phyloP scores from a whole-genome alignment of 2,329 filamentous ascomycete species.

The Fusarium sp. region DNA sequence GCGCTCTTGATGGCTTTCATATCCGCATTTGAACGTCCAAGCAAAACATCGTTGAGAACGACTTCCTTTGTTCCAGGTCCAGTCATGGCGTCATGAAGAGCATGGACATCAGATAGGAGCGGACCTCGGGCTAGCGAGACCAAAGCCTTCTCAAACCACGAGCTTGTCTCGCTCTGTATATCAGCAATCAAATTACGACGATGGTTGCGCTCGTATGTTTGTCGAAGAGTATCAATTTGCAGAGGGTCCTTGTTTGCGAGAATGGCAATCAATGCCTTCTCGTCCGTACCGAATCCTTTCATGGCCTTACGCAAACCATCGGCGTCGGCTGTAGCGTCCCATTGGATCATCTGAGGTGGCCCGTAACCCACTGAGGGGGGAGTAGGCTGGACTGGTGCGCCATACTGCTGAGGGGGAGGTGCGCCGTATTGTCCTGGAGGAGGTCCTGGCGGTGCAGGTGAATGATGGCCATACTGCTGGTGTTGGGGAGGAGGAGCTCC shows the following conservation, averaged over 20 bases:
- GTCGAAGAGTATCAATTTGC: conserved; percentile 76
- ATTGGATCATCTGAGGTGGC: conserved; percentile 74
- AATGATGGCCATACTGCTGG: conserved; percentile 39
- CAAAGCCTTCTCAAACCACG: conserved; percentile 79
- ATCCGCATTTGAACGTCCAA: conserved; percentile 87
- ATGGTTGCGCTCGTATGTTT: conserved; percentile 73
- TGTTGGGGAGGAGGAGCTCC: conserved; percentile 54
- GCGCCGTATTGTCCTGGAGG: conserved; percentile 49
- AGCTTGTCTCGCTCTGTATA: conserved; percentile 79
- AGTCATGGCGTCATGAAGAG: conserved; percentile 76
- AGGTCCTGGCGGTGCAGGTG: conserved; percentile 43
- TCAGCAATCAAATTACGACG: conserved; percentile 78
- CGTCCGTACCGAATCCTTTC: conserved; percentile 94
- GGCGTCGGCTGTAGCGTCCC: conserved; percentile 76
- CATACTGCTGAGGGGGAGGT: conserved; percentile 50
- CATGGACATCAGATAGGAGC: conserved; percentile 78
- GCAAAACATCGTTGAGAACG: conserved; percentile 85
- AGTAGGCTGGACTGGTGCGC: conserved; percentile 63
- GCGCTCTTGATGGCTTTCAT: conserved; percentile 84
- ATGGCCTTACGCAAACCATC: conserved; percentile 82
- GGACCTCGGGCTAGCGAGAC: conserved; percentile 83
- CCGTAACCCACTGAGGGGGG: conserved; percentile 80
- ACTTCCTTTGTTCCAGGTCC: conserved; percentile 88
- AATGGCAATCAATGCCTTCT: conserved; percentile 77
- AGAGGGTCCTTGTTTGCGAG: conserved; percentile 80